Evolutionary conservation across 257 asterid species (phyloP), one percentile per base, ranked within the genome.

Genomic region (Knoxia roxburghii): DNA sequence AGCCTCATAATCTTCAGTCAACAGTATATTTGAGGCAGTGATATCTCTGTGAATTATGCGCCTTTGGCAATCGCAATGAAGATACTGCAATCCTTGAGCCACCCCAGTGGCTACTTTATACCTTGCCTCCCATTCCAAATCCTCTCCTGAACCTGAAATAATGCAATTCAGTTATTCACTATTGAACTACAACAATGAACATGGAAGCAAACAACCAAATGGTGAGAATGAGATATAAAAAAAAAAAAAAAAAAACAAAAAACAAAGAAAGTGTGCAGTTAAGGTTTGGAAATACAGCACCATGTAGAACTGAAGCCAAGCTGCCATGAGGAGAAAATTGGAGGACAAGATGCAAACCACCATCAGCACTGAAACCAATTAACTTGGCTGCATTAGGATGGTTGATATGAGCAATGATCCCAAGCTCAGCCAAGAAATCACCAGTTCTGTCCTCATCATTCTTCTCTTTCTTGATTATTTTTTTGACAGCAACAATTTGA

Each of bases 1-100:
- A 70, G 98, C 89, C 66, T 87, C 88, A 13, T 78, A 88, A 77
- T 88, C 82, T 58, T 88, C 86, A 9, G 97, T 81, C 72, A 93
- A 83, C 45, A 93, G 71, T 75, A 93, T 89, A 83, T 93, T 93
- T 24, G 98, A 89, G 32, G 98, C 96, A 0, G 97, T 93, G 66
- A 93, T 93, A 75, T 93, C 98, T 77, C 98, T 76, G 58, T 93
- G 98, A 75, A 93, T 80, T 70, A 93, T 82, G 50, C 97, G 95
- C 80, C 93, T 82, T 67, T 83, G 95, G 80, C 97, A 89, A 43
- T 81, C 83, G 54, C 64, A 85, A 77, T 93, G 98, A 68, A 93
- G 89, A 79, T 93, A 93, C 15, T 85, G 75, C 71, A 93, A 70
- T 18, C 98, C 98, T 78, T 93, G 91, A 14, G 98, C 97, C 32